These are phyloP conservation scores for Setomelanomma holmii DNA, from an alignment of 2,329 filamentous ascomycete species.

Conservation along the genomic window DNA sequence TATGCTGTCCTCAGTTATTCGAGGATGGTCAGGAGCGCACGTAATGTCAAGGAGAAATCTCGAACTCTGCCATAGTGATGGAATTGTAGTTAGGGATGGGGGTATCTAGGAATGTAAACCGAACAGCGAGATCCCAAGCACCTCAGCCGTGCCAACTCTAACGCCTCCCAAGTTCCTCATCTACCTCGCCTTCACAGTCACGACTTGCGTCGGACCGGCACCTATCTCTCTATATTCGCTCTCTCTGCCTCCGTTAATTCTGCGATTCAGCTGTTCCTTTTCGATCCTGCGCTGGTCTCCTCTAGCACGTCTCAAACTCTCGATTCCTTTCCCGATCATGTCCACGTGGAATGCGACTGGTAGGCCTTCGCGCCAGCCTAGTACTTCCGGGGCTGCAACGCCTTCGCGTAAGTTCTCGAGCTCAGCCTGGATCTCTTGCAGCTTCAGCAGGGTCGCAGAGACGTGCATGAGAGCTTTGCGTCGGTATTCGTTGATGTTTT, in stretches of 20 bases:
- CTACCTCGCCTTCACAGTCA: neutral
- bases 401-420: constrained; percentile 75
- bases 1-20: too few relatives aligned
- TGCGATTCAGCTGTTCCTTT: constrained; percentile 54
- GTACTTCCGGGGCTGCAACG: constrained; percentile 70
- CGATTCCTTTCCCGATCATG: constrained; percentile 74
- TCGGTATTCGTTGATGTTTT: constrained; percentile 71
- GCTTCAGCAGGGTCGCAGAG: constrained; percentile 71
- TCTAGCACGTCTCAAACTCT: constrained; percentile 71
- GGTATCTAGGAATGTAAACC: neutral
- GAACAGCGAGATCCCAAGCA: neutral
- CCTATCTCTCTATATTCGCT: neutral
- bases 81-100: neutral
- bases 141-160: too few relatives aligned
- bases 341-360: constrained; percentile 78
- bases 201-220: neutral
- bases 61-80: neutral
- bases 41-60: too few relatives aligned
- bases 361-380: constrained; percentile 61
- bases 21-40: too few relatives aligned
- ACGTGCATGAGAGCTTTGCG: constrained; percentile 72
- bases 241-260: constrained; percentile 21
- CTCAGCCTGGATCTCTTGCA: constrained; percentile 74
- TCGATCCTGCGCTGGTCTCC: constrained; percentile 66
- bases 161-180: too few relatives aligned